These are phyloP conservation scores for Nicotiana tomentosiformis DNA, from an alignment of 257 asterid genomes.

Conservation along the genomic window DNA sequence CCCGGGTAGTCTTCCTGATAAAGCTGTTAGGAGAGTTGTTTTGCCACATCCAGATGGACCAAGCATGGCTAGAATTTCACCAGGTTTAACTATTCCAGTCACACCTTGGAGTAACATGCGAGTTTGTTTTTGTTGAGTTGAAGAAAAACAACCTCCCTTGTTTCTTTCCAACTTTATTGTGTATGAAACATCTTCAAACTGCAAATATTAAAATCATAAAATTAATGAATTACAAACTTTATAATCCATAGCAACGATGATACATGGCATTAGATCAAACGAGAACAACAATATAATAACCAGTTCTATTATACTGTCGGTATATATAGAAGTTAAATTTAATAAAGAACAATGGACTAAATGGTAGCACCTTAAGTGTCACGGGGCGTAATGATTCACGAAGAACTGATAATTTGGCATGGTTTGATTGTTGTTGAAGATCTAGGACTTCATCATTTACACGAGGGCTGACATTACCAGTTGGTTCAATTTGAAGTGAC, in stretches of 20 bases:
- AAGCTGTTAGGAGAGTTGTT: constrained; percentile 72
- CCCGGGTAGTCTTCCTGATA: constrained; percentile 60
- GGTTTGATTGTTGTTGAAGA: constrained; percentile 13
- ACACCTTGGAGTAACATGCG: constrained; percentile 46
- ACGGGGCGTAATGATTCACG: constrained; percentile 47
- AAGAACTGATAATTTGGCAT: constrained; percentile 32
- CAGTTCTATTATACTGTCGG: too few species aligned
- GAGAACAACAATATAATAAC: too few species aligned
- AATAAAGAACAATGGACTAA: too few species aligned
- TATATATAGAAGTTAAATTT: too few species aligned
- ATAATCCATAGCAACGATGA: neutral
- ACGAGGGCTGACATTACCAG: constrained; percentile 41
- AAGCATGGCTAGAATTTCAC: constrained; percentile 76
- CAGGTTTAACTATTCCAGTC: constrained; percentile 61
- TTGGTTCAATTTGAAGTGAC: constrained; percentile 34
- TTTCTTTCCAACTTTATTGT: constrained; percentile 27
- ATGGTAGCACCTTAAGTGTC: constrained; percentile 45
- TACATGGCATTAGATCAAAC: neutral
- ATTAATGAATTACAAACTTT: too few species aligned
- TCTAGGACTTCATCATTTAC: constrained; percentile 20
- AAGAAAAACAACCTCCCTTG: constrained; percentile 21
- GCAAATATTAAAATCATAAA: neutral
- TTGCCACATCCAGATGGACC: constrained; percentile 99
- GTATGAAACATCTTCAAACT: constrained; percentile 80
- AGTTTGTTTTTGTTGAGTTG: constrained; percentile 35